Base-by-base conservation (phyloP, 345 rosid species). In the Bretschneidera sinensis region DNA sequence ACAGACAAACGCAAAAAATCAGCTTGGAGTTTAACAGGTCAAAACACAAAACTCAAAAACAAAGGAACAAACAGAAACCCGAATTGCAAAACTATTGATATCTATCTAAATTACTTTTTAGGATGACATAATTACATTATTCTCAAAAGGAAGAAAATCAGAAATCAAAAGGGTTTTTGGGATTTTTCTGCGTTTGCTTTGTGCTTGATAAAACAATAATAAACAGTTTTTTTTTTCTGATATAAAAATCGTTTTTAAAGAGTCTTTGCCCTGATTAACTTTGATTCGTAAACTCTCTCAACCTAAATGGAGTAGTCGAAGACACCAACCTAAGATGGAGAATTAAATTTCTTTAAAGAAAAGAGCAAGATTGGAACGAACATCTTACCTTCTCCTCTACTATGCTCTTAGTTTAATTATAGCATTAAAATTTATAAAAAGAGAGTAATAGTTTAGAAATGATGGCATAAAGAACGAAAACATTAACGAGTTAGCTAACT, bases 1-100 rank as follows among this genome's bases (percentile, higher is more conserved):
- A 9, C 7, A 24, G n/a, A 49, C 39, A 48, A 22, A 20, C 43
- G 56, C 45, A n/a, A 57, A 21, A 28, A 31, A 43, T 24, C 48
- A 17, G 39, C 21, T 2, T 50, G 62, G 48, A 17, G 47, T 50
- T 63, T 55, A 51, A 11, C 48, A 51, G 53, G 64, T 68, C 68
- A 68, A 64, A 56, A 25, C 20, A 63, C n/a, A n/a, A n/a, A n/a
- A n/a, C n/a, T n/a, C n/a, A n/a, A n/a, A n/a, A n/a, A n/a, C n/a
- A n/a, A n/a, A 54, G 35, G 56, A 61, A 15, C 31, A 54, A 47
- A 62, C 23, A 28, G n/a, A 21, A 59, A 17, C 18, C 23, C 24
- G 25, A 19, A 13, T 35, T 43, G 33, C 33, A 17, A n/a, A n/a
- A 45, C 21, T 20, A 28, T 25, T 55, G 54, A 59, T 47, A 22